Conservation (phyloP, 148 eudicot species). For the Cornus kousa region DNA sequence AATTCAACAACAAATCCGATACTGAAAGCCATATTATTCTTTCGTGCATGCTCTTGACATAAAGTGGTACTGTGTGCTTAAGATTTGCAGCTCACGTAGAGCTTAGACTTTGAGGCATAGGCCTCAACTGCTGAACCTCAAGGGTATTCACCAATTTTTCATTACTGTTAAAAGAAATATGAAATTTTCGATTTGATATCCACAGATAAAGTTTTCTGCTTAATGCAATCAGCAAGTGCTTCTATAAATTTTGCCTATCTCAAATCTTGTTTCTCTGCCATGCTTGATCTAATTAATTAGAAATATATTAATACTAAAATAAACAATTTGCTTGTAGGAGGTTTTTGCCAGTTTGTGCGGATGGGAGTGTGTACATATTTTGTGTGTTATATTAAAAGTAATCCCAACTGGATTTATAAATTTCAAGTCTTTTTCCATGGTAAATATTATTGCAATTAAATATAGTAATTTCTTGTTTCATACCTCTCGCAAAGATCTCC, state of each 20-base stretch:
- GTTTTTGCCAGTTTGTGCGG: not conserved
- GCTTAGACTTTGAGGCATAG: too few species aligned
- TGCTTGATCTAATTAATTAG: not conserved
- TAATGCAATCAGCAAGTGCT: not conserved
- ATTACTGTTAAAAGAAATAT: too few species aligned
- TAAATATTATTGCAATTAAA: not conserved
- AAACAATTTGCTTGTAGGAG: not conserved
- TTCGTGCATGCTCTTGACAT: not conserved
- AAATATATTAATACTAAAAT: too few species aligned
- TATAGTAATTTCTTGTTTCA: not conserved
- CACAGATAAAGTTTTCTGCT: too few species aligned
- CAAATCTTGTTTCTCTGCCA: not conserved
- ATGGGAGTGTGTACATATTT: not conserved
- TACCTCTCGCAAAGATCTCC: conserved; percentile 48
- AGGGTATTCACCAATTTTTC: too few species aligned
- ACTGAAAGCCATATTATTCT: not conserved
- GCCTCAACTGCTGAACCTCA: too few species aligned
- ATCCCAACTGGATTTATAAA: not conserved
- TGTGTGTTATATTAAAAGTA: not conserved
- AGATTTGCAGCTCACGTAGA: too few species aligned
- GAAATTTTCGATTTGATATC: not conserved
- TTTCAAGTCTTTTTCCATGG: not conserved
- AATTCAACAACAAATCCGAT: not conserved
- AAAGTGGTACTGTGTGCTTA: not conserved
- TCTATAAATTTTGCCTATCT: not conserved